phyloP scores from a whole-genome alignment of 495 filamentous ascomycete genomes.

The Opeltia flavorubescens region DNA sequence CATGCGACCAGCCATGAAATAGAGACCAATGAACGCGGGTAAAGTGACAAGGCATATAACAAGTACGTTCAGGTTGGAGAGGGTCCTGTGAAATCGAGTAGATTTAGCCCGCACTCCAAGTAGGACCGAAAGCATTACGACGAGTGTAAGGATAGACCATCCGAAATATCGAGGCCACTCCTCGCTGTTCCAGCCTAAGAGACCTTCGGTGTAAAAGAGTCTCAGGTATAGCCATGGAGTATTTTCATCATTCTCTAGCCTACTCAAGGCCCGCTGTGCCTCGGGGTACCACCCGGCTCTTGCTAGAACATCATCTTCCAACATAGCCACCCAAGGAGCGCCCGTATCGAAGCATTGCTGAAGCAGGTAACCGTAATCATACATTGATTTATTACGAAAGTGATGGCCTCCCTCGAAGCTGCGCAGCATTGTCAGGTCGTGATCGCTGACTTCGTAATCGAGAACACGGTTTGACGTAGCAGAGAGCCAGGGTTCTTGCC shows the following conservation, averaged over 20 bases:
- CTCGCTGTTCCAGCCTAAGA: constrained; percentile 39
- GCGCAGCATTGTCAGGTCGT: constrained; percentile 14
- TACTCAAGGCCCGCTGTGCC: constrained; percentile 22
- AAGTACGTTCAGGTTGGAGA: constrained; percentile 6
- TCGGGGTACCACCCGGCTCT: constrained; percentile 37
- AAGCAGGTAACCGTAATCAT: constrained; percentile 33
- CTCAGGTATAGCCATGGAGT: constrained; percentile 34
- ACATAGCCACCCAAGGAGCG: constrained; percentile 28
- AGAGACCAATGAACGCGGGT: constrained; percentile 18
- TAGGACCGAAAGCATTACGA: constrained; percentile 4
- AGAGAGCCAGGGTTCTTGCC: constrained; percentile 29
- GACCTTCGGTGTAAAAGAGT: constrained; percentile 40
- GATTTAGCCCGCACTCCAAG: constrained; percentile 4
- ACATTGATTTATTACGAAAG: constrained; percentile 22
- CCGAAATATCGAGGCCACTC: constrained; percentile 28
- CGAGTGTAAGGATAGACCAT: constrained; percentile 14
- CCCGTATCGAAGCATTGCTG: constrained; percentile 24
- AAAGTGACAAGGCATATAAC: constrained; percentile 19
- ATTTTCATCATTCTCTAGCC: constrained; percentile 4
- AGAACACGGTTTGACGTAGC: constrained; percentile 29
- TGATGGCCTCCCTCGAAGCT: constrained; percentile 7
- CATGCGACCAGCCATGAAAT: constrained; percentile 22
- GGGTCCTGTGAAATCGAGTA: constrained; percentile 1
- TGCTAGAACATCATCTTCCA: constrained; percentile 42
- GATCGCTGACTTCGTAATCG: constrained; percentile 23